A percentile compares a stretch with the other conserved stretches of the same genome.
Evolutionary conservation across 495 filamentous ascomycete genomes (phyloP).

Genomic region (Platismatia glauca): DNA sequence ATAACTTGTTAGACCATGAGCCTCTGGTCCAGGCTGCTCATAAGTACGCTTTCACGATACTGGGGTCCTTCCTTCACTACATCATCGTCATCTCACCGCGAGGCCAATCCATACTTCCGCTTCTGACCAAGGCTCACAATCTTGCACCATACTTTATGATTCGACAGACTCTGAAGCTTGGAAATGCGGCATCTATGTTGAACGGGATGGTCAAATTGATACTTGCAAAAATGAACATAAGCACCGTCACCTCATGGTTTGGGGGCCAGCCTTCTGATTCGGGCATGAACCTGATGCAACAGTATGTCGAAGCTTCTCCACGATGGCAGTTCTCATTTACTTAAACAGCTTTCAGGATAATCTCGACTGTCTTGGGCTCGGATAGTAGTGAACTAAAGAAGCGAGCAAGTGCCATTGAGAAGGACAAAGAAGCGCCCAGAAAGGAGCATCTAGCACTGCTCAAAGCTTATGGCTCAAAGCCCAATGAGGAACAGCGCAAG

Average conservation of each 20-base stretch:
- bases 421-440: constrained; percentile 35
- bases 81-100: constrained; percentile 53
- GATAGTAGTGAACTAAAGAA: constrained; percentile 51
- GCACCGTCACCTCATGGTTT: constrained; percentile 56
- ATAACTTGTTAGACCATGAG: constrained; percentile 48
- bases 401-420: constrained; percentile 44
- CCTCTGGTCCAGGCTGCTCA: constrained; percentile 45
- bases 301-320: constrained; percentile 29
- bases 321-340: not conserved
- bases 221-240: constrained; percentile 54
- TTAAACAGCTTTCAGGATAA: constrained; percentile 38
- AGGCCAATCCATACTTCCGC: constrained; percentile 51
- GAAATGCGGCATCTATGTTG: constrained; percentile 62
- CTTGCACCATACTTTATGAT: constrained; percentile 53
- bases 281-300: constrained; percentile 61
- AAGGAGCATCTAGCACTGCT: constrained; percentile 44
- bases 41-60: constrained; percentile 38
- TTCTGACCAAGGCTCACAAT: constrained; percentile 48
- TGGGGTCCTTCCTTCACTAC: constrained; percentile 57
- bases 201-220: constrained; percentile 53
- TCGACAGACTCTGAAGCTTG: constrained; percentile 52
- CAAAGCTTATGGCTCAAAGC: constrained; percentile 36
- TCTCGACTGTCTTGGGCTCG: constrained; percentile 53
- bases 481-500: constrained; percentile 42
- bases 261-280: constrained; percentile 52